Conservation (phyloP, 257 asterid species). For the Nicotiana tomentosiformis region DNA sequence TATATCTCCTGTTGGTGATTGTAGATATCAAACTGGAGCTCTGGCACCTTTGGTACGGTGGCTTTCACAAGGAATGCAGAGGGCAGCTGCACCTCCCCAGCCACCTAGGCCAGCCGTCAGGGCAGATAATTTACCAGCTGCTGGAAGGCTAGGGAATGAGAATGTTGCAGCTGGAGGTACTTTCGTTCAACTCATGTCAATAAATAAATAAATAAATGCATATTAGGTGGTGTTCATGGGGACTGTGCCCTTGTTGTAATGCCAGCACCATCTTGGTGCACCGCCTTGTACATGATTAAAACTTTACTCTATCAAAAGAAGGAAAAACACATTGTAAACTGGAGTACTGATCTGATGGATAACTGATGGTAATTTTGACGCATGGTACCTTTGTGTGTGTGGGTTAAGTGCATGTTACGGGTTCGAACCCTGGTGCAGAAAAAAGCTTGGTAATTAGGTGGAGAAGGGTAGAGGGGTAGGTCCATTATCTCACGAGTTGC, state of each 20-base stretch:
- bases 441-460: too few relatives aligned
- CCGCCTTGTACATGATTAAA: background rate
- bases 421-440: too few relatives aligned
- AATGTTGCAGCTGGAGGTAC: slow-evolving; percentile 61
- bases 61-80: slow-evolving; percentile 97
- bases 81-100: slow-evolving; percentile 83
- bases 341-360: background rate
- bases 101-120: slow-evolving; percentile 63
- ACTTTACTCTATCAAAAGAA: background rate
- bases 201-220: background rate
- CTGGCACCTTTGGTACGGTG: slow-evolving; percentile 84
- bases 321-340: background rate
- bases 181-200: background rate
- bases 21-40: slow-evolving; percentile 95
- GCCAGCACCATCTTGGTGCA: background rate
- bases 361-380: background rate
- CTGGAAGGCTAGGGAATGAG: slow-evolving; percentile 57
- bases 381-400: background rate
- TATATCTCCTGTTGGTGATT: slow-evolving; percentile 21
- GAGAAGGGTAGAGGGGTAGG: too few relatives aligned
- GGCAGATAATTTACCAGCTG: slow-evolving; percentile 55
- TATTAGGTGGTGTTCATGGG: background rate
- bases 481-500: too few relatives aligned
- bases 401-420: background rate
- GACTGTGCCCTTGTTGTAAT: background rate